Evolutionary conservation across 2,329 filamentous ascomycete genomes (phyloP), one percentile per base, ranked within the genome.

Genomic region (Lasiodiplodia hormozganensis): DNA sequence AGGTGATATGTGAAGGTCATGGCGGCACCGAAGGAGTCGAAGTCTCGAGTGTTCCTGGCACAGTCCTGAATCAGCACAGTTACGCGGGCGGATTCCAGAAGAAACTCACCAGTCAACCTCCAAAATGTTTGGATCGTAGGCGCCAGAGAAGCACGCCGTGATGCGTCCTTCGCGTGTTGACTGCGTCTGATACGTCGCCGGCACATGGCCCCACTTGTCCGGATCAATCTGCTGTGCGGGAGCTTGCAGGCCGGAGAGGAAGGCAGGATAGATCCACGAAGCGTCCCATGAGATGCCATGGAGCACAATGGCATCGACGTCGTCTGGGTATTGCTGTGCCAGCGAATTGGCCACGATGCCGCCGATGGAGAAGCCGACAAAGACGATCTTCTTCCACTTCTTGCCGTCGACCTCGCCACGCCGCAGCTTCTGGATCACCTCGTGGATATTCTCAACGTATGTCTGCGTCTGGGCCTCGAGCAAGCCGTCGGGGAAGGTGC

Each of bases 351-450:
- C 23, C 11, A 34, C 28, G 25, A 54, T 34, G 52, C 12, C 52
- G 52, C 52, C 52, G 52, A 54, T 28, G 52, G 52, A 54, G 52
- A 54, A 54, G 23, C 52, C 52, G 52, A 54, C 28, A 14, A 34
- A 34, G 23, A 54, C 52, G 52, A 54, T 34, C 52, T 54, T 54
- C 23, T 54, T 18, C 23, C 23, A 54, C 12, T 28, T n/a, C 14
- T n/a, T 28, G 28, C 28, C 28, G 14, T 16, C 52, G 5, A 54
- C 16, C 25, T 54, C 52, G 52, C 52, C 52, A 2, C 31, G 12
- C 12, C 52, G 52, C 4, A 54, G 52, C 23, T 34, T 18, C 23
- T 34, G 23, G 16, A 54, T 34, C 2, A 54, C 52, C 28, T 34
- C 10, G 28, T 54, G 52, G 23, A 54, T 28, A 10, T 28, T 54